Conservation (phyloP, 441 rosid species). For the Geranium incanum region DNA sequence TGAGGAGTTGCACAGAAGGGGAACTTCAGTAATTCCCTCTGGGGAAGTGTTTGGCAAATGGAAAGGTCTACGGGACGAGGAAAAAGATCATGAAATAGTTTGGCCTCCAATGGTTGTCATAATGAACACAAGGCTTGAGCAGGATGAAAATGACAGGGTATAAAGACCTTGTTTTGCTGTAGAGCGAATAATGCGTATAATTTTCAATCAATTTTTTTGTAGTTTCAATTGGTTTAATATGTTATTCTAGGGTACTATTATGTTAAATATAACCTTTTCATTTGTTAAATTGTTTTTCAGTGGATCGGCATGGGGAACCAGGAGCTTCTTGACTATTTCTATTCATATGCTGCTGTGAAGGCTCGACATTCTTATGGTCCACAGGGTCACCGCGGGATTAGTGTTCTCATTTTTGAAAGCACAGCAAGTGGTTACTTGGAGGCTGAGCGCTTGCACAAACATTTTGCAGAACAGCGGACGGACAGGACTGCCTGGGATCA, state of each 20-base stretch:
- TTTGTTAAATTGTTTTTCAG: constrained; percentile 24
- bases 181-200: background rate
- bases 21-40: constrained; percentile 39
- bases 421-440: constrained; percentile 47
- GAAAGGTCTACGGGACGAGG: constrained; percentile 48
- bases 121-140: constrained; percentile 51
- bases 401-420: constrained; percentile 51
- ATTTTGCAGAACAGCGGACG: constrained; percentile 44
- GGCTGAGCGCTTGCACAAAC: constrained; percentile 54
- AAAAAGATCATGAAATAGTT: constrained; percentile 46
- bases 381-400: constrained; percentile 65
- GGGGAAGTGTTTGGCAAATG: constrained; percentile 54
- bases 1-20: constrained; percentile 44
- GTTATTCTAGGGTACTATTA: background rate
- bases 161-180: background rate
- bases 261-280: background rate
- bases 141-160: constrained; percentile 60
- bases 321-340: constrained; percentile 50
- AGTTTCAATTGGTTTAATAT: background rate
- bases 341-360: constrained; percentile 36
- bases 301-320: constrained; percentile 74
- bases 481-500: constrained; percentile 46
- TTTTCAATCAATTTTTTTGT: background rate
- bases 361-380: constrained; percentile 74
- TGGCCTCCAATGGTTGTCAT: constrained; percentile 71